phyloP scores from a whole-genome alignment of 2,329 filamentous ascomycete species.

The Xylaria sp. region DNA sequence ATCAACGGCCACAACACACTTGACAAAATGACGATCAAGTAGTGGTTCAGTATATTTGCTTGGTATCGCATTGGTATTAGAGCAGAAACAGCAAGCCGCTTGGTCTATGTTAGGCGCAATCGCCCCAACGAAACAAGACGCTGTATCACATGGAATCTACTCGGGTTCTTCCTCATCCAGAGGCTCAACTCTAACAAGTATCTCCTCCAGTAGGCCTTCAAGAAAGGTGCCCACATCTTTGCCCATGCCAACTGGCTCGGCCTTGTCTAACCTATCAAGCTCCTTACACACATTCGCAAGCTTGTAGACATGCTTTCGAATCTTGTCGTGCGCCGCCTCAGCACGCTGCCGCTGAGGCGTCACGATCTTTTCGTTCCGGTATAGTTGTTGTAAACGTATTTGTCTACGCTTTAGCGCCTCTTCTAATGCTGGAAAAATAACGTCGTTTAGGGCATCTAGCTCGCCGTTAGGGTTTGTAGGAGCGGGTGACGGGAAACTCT shows the following conservation, averaged over 20 bases:
- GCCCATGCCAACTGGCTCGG: constrained; percentile 92
- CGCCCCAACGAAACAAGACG: constrained; percentile 4
- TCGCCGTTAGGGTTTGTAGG: constrained; percentile 72
- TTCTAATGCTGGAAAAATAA: constrained; percentile 92
- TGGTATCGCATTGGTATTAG: constrained; percentile 1
- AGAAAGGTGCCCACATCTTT: constrained; percentile 88
- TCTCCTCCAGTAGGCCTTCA: constrained; percentile 92
- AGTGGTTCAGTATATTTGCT: constrained; percentile 11
- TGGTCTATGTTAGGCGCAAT: constrained; percentile 19
- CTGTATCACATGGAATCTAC: constrained; percentile 9
- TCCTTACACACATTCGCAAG: constrained; percentile 86
- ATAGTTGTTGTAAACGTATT: constrained; percentile 66
- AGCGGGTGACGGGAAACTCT: constrained; percentile 67
- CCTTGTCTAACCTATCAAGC: constrained; percentile 88
- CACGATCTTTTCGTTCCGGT: constrained; percentile 59
- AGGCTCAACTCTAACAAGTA: constrained; percentile 90
- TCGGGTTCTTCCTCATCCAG: constrained; percentile 74
- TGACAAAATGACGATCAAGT: constrained; percentile 7
- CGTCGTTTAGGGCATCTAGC: constrained; percentile 86
- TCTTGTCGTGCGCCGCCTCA: constrained; percentile 80
- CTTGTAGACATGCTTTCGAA: constrained; percentile 84
- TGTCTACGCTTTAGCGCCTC: constrained; percentile 86
- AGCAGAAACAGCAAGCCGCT: constrained; percentile 13
- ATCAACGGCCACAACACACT: constrained; percentile 6
- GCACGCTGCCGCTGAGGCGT: constrained; percentile 75